phyloP scores from a whole-genome alignment of 768 basidiomycete genomes.

The Tylopilus intermedius region DNA sequence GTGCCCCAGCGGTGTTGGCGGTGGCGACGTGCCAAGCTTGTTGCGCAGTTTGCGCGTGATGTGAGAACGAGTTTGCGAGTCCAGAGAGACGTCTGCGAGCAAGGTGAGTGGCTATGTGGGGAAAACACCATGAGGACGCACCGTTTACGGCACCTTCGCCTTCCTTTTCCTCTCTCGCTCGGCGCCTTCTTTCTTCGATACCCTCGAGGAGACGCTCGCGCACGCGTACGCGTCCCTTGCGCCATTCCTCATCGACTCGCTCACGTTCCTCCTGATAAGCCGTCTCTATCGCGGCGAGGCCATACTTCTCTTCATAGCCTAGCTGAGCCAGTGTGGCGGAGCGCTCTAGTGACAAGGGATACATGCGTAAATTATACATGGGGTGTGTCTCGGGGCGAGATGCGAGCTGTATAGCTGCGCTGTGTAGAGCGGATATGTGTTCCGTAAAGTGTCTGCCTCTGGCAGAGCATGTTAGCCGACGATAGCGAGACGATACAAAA shows the following conservation, averaged over 20 bases:
- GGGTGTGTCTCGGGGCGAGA: constrained; percentile 62
- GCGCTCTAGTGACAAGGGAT: constrained; percentile 71
- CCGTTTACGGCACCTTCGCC: constrained; percentile 77
- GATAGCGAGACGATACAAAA: background rate
- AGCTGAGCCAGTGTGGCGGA: constrained; percentile 67
- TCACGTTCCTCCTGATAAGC: constrained; percentile 77
- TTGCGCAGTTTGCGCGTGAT: constrained; percentile 82
- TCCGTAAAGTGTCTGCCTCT: constrained; percentile 63
- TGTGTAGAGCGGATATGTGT: constrained; percentile 55
- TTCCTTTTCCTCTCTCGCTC: constrained; percentile 85
- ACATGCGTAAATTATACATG: constrained; percentile 65
- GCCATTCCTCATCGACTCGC: constrained; percentile 80
- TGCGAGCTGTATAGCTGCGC: constrained; percentile 55
- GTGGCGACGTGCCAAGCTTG: constrained; percentile 73
- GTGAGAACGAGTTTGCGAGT: constrained; percentile 72
- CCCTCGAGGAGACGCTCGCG: constrained; percentile 77
- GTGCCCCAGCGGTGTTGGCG: constrained; percentile 60
- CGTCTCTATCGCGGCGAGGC: constrained; percentile 59
- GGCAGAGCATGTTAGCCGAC: constrained; percentile 10
- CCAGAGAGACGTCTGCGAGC: constrained; percentile 61
- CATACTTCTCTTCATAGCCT: constrained; percentile 61
- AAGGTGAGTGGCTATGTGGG: constrained; percentile 1
- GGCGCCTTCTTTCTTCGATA: constrained; percentile 72
- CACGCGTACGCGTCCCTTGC: constrained; percentile 66
- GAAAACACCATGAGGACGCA: constrained; percentile 28